Evolutionary conservation across 2,329 filamentous ascomycete genomes (phyloP), one percentile per base, ranked within the genome.

Genomic region (Penicillium thymicola): DNA sequence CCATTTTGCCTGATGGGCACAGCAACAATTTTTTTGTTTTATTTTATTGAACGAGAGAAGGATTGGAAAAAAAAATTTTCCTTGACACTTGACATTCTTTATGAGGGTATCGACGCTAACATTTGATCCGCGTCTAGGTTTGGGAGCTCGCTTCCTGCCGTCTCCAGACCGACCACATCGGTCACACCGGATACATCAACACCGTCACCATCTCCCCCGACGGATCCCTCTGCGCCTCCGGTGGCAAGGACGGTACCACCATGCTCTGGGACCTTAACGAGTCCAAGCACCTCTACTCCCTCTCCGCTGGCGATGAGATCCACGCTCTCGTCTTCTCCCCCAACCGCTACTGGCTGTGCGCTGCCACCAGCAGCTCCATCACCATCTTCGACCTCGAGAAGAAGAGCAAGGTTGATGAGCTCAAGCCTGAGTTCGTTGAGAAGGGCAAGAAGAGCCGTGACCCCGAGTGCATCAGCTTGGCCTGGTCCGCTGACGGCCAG

Each of bases 371-470:
- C 77, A 90, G 86, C 83, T 92, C 87, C 86, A 97, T 99, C 87
- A 97, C 97, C 87, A 97, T 99, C 86, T 99, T 99, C 84, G 94
- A 99, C 77, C 88, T 99, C 71, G 94, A 99, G 91, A 99, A 99
- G 92, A 99, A 99, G 92, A 95, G 89, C 89, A 97, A 97, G 89
- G 93, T 97, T 76, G 93, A 97, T 75, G 94, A 97, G 88, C 88
- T 99, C 80, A 97, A 96, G 89, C 93, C 93, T 70, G 94, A 99
- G 80, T 96, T 94, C 85, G 85, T 92, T 76, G 86, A 92, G 78
- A 89, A 92, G 78, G 90, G 92, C 84, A 96, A 96, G 91, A 97
- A 97, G 91, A 92, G 89, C 87, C 88, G 92, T 78, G 93, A 97
- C 82, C 94, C 94, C 72, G 93, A 97, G 88, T 97, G 93, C 81